A percentile compares a stretch with the other conserved stretches of the same genome.
Conservation (phyloP, 768 basidiomycete species). For the Boletus rubroflammeus region DNA sequence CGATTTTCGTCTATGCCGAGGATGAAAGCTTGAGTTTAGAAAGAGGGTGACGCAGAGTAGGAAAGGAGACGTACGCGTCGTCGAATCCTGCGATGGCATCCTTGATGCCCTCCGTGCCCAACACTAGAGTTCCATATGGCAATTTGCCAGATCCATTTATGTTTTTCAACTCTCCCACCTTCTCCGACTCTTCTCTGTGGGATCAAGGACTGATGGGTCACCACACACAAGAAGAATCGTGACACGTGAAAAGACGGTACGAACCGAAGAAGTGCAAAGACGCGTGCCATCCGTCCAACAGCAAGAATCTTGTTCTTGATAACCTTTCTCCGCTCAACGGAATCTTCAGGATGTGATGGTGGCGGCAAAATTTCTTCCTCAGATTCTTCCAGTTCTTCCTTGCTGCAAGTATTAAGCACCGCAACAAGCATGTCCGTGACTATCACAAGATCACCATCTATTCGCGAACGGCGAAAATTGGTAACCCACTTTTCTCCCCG, state of each 20-base stretch:
- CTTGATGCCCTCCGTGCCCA: slow-evolving; percentile 91
- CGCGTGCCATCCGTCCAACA: slow-evolving; percentile 92
- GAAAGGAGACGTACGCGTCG: slow-evolving; percentile 72
- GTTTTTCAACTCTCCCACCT: slow-evolving; percentile 93
- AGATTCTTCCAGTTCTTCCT: slow-evolving; percentile 91
- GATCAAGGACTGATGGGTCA: neutral
- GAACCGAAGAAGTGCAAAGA: slow-evolving; percentile 92
- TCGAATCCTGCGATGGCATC: slow-evolving; percentile 92
- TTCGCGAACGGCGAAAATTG: neutral
- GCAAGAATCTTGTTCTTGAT: slow-evolving; percentile 99
- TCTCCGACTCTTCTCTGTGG: slow-evolving; percentile 92
- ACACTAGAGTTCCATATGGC: slow-evolving; percentile 79
- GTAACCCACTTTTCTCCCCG: slow-evolving; percentile 83
- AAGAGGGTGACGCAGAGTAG: neutral
- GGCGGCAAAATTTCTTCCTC: slow-evolving; percentile 44
- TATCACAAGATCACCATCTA: slow-evolving; percentile 31
- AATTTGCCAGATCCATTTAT: slow-evolving; percentile 74
- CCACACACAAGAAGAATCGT: neutral
- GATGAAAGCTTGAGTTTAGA: neutral
- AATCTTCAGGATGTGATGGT: slow-evolving; percentile 40
- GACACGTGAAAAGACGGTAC: slow-evolving; percentile 27
- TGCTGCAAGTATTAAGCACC: slow-evolving; percentile 91
- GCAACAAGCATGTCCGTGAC: slow-evolving; percentile 99
- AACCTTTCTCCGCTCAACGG: slow-evolving; percentile 74
- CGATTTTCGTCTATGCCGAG: slow-evolving; percentile 72